These are phyloP conservation scores for Cenococcum geophilum DNA, from an alignment of 495 filamentous ascomycete genomes.

Conservation along the genomic window DNA sequence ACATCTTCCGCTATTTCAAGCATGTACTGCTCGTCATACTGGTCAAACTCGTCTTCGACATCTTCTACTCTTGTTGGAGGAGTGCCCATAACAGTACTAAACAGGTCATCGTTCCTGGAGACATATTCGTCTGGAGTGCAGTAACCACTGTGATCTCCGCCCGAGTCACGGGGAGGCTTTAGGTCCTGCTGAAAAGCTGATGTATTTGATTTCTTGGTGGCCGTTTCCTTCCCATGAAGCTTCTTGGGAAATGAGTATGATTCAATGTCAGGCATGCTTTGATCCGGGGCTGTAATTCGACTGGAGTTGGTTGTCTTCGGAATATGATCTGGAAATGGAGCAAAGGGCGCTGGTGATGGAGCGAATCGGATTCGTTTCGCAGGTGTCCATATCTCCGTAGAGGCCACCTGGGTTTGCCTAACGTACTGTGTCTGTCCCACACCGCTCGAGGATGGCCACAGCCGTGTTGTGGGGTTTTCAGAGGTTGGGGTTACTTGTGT, in stretches of 20 bases:
- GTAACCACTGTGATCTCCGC: background rate
- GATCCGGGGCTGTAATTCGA: background rate
- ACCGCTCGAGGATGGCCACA: background rate
- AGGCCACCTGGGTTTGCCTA: conserved; percentile 21
- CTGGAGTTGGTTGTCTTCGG: background rate
- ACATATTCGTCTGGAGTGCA: background rate
- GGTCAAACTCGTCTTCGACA: conserved; percentile 11
- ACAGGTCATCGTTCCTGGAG: conserved; percentile 18
- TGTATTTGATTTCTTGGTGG: background rate
- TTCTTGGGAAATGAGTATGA: background rate
- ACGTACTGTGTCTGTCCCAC: conserved; percentile 29
- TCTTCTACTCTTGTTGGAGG: conserved; percentile 12
- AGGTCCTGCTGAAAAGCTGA: too few relatives aligned
- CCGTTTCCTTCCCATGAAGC: background rate
- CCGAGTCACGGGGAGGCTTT: background rate
- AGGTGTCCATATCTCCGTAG: conserved; percentile 21
- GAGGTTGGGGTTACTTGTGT: conserved; percentile 19
- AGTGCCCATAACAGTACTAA: conserved; percentile 23
- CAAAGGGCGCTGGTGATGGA: background rate
- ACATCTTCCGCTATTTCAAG: conserved; percentile 47
- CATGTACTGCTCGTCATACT: conserved; percentile 28
- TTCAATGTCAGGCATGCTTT: background rate
- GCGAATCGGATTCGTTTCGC: conserved; percentile 14
- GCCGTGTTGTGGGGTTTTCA: background rate
- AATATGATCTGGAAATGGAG: background rate